These are phyloP conservation scores for Pelargonium nanum DNA, from an alignment of 345 rosid species.

Conservation along the genomic window DNA sequence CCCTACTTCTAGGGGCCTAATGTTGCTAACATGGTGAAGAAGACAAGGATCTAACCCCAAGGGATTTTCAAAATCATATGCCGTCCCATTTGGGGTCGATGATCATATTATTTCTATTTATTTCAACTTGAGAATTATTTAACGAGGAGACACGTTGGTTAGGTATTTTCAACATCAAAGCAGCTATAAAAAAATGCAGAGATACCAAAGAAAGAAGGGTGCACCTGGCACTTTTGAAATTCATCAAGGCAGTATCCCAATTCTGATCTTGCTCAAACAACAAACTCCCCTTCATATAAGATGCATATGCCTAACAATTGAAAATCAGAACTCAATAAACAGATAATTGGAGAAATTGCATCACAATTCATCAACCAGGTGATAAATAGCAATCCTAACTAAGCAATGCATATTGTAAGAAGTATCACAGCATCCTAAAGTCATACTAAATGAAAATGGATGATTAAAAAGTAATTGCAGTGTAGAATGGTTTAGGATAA, in stretches of 20 bases:
- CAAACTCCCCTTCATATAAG: constrained; percentile 89
- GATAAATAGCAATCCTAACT: constrained; percentile 5
- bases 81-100: background rate
- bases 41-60: background rate
- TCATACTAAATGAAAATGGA: background rate
- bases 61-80: background rate
- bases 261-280: constrained; percentile 93
- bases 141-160: background rate
- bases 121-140: constrained; percentile 1
- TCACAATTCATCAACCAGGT: constrained; percentile 1
- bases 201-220: constrained; percentile 12
- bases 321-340: constrained; percentile 1
- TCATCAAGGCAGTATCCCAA: constrained; percentile 84
- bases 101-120: background rate
- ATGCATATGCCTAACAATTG: constrained; percentile 78
- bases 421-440: background rate
- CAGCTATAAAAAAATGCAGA: background rate
- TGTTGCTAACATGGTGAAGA: background rate
- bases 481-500: background rate
- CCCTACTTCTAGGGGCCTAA: too few species aligned
- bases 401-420: constrained; percentile 1
- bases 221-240: constrained; percentile 92
- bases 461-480: constrained; percentile 1
- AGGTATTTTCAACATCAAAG: background rate
- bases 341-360: constrained; percentile 1